Conservation (phyloP, 345 rosid species). For the Hevea brasiliensis region DNA sequence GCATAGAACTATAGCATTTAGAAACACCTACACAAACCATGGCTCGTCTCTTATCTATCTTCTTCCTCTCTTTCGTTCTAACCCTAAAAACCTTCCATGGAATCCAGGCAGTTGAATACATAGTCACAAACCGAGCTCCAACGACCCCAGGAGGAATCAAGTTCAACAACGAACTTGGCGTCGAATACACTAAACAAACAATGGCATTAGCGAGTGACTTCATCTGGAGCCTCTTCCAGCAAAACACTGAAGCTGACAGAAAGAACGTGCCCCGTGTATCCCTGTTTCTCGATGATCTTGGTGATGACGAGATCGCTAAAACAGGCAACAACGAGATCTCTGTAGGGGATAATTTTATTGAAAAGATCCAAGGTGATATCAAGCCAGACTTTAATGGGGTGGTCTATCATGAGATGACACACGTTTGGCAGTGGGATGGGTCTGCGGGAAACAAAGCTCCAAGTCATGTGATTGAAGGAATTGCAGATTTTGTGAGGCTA, state of each 20-base stretch:
- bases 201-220: slow-evolving; percentile 39
- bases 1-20: too few species aligned
- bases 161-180: slow-evolving; percentile 39
- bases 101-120: slow-evolving; percentile 20
- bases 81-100: not conserved
- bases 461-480: slow-evolving; percentile 18
- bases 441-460: slow-evolving; percentile 22
- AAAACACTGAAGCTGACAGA: slow-evolving; percentile 36
- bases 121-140: slow-evolving; percentile 9
- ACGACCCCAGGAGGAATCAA: slow-evolving; percentile 40
- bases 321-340: slow-evolving; percentile 27
- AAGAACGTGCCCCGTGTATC: slow-evolving; percentile 24
- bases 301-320: slow-evolving; percentile 22
- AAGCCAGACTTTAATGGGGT: slow-evolving; percentile 27
- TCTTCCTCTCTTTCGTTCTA: not conserved
- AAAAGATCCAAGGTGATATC: slow-evolving; percentile 22
- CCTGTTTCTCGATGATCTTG: slow-evolving; percentile 30
- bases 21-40: too few species aligned
- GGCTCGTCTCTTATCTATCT: not conserved
- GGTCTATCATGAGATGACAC: slow-evolving; percentile 34
- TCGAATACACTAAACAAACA: slow-evolving; percentile 28
- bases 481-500: slow-evolving; percentile 27
- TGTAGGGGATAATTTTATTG: slow-evolving; percentile 30
- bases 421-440: slow-evolving; percentile 32
- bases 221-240: slow-evolving; percentile 44